A percentile compares a stretch with the other conserved stretches of the same genome.
Conservation (phyloP, 441 rosid species). For the Erodium trifolium region DNA sequence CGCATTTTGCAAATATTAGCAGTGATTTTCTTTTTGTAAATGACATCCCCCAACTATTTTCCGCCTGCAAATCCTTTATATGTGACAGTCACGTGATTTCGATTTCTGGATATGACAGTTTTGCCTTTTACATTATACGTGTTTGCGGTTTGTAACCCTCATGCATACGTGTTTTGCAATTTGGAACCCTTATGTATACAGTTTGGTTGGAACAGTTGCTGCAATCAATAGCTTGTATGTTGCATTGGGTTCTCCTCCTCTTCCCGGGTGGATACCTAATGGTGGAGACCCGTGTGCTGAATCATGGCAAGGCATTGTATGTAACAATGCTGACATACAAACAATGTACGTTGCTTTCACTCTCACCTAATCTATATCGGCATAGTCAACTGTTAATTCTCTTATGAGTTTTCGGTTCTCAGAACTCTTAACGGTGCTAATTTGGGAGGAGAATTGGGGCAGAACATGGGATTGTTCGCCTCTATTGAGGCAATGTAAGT, state of each 20-base stretch:
- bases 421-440: constrained; percentile 81
- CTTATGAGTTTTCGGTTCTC: constrained; percentile 14
- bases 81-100: too few relatives aligned
- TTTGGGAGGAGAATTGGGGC: constrained; percentile 86
- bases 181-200: too few relatives aligned
- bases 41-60: too few relatives aligned
- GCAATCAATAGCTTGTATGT: constrained; percentile 66
- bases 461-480: constrained; percentile 47
- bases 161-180: too few relatives aligned
- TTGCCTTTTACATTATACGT: too few relatives aligned
- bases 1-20: too few relatives aligned
- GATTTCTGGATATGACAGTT: too few relatives aligned
- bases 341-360: constrained; percentile 44
- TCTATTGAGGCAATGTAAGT: constrained; percentile 76
- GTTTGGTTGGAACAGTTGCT: constrained; percentile 57
- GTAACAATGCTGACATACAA: constrained; percentile 50
- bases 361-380: not conserved
- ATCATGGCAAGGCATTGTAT: constrained; percentile 82
- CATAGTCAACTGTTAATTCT: not conserved
- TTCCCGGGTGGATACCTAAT: constrained; percentile 86
- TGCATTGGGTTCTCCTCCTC: constrained; percentile 62
- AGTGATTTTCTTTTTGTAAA: too few relatives aligned
- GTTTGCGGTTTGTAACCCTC: too few relatives aligned
- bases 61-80: too few relatives aligned
- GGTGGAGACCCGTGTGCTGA: constrained; percentile 97